Percentiles rank a stretch among this genome's conserved stretches.
phyloP scores from a whole-genome alignment of 345 rosid genomes.

The Gossypium herbaceum region DNA sequence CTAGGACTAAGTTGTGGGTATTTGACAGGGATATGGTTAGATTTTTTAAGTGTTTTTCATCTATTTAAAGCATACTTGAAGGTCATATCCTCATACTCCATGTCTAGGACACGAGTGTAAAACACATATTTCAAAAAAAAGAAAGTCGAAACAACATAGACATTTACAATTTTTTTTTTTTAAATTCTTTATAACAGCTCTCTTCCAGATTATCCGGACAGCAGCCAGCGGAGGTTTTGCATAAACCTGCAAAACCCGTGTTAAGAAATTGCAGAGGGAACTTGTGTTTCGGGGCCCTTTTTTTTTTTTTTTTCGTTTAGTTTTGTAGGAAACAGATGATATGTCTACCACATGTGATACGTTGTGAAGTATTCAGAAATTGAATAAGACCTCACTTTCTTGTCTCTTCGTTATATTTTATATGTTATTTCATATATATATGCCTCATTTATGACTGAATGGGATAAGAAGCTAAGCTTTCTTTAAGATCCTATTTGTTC shows the following conservation, averaged over 20 bases:
- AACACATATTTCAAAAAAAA: too few species aligned
- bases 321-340: slow-evolving; percentile 18
- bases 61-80: too few species aligned
- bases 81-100: not conserved
- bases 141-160: not conserved
- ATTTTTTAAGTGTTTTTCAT: too few species aligned
- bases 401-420: not conserved
- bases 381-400: slow-evolving; percentile 10
- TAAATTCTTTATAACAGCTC: slow-evolving; percentile 47
- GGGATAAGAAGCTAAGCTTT: too few species aligned
- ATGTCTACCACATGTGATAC: slow-evolving; percentile 6
- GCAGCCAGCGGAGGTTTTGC: slow-evolving; percentile 74
- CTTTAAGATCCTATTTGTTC: too few species aligned
- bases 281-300: not conserved
- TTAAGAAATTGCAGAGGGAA: slow-evolving; percentile 16
- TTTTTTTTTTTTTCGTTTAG: slow-evolving; percentile 7
- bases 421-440: not conserved
- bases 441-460: not conserved
- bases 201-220: slow-evolving; percentile 94
- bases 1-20: too few species aligned
- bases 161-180: not conserved
- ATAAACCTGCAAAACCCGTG: slow-evolving; percentile 15
- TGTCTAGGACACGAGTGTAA: not conserved
- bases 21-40: too few species aligned
- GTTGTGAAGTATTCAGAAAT: slow-evolving; percentile 12